Conservation (phyloP, 2,329 filamentous ascomycete genomes). For the Calonectria pauciramosa region DNA sequence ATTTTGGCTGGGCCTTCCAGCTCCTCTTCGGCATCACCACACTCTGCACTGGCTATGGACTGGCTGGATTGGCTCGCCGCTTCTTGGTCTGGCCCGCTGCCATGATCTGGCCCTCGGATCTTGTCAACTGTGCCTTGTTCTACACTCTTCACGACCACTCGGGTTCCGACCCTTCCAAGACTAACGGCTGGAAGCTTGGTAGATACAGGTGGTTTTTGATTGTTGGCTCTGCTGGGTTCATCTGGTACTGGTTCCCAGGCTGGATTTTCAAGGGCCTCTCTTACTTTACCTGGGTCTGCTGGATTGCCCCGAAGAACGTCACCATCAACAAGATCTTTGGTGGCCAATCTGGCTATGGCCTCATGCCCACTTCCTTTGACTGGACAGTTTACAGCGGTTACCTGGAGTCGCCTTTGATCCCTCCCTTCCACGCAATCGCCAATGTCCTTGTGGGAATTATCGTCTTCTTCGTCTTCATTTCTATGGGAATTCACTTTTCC, state of each 20-base stretch:
- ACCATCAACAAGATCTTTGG: constrained; percentile 76
- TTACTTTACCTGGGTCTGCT: constrained; percentile 74
- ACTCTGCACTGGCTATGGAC: constrained; percentile 69
- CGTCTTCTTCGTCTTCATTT: constrained; percentile 69
- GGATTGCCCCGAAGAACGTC: constrained; percentile 71
- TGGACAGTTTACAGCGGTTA: constrained; percentile 64
- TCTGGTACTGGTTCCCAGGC: constrained; percentile 74
- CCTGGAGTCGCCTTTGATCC: constrained; percentile 64
- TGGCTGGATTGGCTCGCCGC: constrained; percentile 67
- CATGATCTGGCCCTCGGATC: constrained; percentile 70
- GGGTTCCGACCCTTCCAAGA: constrained; percentile 61
- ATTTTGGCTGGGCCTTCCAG: constrained; percentile 68
- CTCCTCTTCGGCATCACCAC: constrained; percentile 67
- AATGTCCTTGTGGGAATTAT: constrained; percentile 68
- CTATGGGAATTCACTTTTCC: constrained; percentile 71
- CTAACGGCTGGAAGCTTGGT: constrained; percentile 73
- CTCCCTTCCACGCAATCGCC: constrained; percentile 67
- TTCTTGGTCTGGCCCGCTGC: constrained; percentile 68
- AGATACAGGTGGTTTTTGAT: constrained; percentile 74
- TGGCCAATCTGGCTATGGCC: constrained; percentile 68
- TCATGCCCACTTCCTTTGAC: constrained; percentile 73
- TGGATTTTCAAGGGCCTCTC: constrained; percentile 74
- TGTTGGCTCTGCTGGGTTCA: constrained; percentile 64
- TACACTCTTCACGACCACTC: constrained; percentile 62
- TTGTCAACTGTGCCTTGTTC: constrained; percentile 68